phyloP scores from a whole-genome alignment of 306 rosid species.

The Delonix regia region DNA sequence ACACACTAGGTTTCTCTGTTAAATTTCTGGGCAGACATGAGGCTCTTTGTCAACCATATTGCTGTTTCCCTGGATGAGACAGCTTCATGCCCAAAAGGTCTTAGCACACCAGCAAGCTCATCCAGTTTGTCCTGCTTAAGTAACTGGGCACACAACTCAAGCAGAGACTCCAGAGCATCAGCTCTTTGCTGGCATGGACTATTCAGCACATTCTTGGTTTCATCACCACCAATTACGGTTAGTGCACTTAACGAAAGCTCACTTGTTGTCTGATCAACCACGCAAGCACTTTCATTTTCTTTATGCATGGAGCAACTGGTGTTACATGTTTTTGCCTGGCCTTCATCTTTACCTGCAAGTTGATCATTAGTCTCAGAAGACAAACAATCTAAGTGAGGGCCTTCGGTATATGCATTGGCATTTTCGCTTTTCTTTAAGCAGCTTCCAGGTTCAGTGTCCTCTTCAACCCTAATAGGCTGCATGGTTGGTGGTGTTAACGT shows the following conservation, averaged over 20 bases:
- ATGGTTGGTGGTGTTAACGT: constrained; percentile 41
- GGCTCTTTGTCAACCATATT: constrained; percentile 89
- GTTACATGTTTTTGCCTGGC: constrained; percentile 34
- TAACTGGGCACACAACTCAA: constrained; percentile 84
- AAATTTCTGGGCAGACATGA: constrained; percentile 71
- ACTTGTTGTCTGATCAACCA: constrained; percentile 14
- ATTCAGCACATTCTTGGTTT: constrained; percentile 45
- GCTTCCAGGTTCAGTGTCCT: constrained; percentile 44
- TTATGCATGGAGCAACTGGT: constrained; percentile 33
- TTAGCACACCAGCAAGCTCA: constrained; percentile 83
- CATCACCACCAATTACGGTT: constrained; percentile 45
- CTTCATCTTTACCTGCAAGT: constrained; percentile 43
- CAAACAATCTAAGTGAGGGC: constrained; percentile 28
- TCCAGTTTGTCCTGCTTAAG: constrained; percentile 88
- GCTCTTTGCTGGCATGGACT: constrained; percentile 76
- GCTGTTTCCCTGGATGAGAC: constrained; percentile 95
- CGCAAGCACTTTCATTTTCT: constrained; percentile 35
- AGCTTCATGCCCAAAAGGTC: constrained; percentile 79
- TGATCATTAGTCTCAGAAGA: constrained; percentile 41
- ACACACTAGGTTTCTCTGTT: constrained; percentile 55
- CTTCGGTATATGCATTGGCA: constrained; percentile 34
- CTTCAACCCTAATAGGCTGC: constrained; percentile 23
- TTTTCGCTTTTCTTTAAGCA: constrained; percentile 33
- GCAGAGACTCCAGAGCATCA: constrained; percentile 83
- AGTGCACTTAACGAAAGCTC: constrained; percentile 37